Evolutionary conservation across 352 stramenopile genomes (phyloP).

Genomic region (Globisporangium abappressorium): DNA sequence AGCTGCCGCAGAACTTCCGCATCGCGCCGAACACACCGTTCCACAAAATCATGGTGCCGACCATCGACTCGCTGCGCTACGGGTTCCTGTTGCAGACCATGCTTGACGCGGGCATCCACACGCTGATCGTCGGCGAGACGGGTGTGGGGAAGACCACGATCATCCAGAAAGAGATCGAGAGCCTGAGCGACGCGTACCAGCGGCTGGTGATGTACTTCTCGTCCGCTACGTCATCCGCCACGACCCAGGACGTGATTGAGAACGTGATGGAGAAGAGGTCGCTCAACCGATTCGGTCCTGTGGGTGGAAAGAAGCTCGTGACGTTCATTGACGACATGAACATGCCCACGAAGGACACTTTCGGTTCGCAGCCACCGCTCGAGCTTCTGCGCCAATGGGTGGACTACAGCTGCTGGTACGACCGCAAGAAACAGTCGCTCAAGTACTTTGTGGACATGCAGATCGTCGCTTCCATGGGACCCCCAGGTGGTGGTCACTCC

Average conservation of each 20-base stretch:
- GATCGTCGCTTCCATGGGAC: constrained; percentile 86
- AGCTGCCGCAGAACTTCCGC: constrained; percentile 70
- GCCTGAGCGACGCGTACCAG: constrained; percentile 73
- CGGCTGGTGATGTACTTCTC: constrained; percentile 89
- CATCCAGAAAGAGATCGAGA: constrained; percentile 78
- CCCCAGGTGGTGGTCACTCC: constrained; percentile 80
- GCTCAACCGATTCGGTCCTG: constrained; percentile 86
- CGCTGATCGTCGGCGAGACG: constrained; percentile 87
- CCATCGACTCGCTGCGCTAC: constrained; percentile 81
- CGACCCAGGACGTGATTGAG: constrained; percentile 90
- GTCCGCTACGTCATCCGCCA: constrained; percentile 82
- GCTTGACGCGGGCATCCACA: constrained; percentile 67
- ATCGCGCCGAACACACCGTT: constrained; percentile 73
- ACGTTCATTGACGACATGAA: constrained; percentile 94
- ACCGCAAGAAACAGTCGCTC: constrained; percentile 88
- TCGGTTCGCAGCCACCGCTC: constrained; percentile 89
- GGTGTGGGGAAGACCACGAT: constrained; percentile 90
- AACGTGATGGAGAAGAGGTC: constrained; percentile 90
- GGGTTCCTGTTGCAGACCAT: constrained; percentile 81
- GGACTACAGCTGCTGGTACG: constrained; percentile 92
- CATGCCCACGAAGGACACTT: constrained; percentile 89
- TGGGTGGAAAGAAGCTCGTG: constrained; percentile 85
- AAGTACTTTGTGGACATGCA: constrained; percentile 93
- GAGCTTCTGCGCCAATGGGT: constrained; percentile 91
- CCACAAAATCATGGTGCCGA: constrained; percentile 87